A percentile compares a stretch with the other conserved stretches of the same genome.
phyloP scores from a whole-genome alignment of 257 asterid species.

The Parsonsia alboflavescens region DNA sequence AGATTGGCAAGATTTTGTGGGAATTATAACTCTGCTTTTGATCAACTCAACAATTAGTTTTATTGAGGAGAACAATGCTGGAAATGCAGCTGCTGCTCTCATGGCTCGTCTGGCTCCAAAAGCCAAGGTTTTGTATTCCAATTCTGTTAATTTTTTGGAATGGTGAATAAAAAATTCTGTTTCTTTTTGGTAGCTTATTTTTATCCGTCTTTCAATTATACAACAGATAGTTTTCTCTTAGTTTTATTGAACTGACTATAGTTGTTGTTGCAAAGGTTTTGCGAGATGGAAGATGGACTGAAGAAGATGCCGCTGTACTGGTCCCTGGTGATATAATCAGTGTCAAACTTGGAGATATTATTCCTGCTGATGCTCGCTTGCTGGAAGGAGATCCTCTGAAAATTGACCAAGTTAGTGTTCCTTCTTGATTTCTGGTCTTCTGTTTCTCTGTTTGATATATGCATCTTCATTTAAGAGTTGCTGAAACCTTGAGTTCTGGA shows the following conservation, averaged over 20 bases:
- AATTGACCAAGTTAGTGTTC: conserved; percentile 71
- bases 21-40: conserved; percentile 78
- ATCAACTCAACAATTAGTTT: conserved; percentile 95
- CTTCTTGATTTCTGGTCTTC: conserved; percentile 13
- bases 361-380: conserved; percentile 94
- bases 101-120: conserved; percentile 98
- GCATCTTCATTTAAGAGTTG: conserved; percentile 4
- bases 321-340: conserved; percentile 93
- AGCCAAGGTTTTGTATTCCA: conserved; percentile 52
- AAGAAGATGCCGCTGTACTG: conserved; percentile 74
- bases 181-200: not conserved
- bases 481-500: conserved; percentile 8
- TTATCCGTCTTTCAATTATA: not conserved
- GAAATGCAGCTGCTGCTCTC: conserved; percentile 99
- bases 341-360: conserved; percentile 84
- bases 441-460: not conserved
- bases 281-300: conserved; percentile 93
- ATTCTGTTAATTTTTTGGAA: not conserved
- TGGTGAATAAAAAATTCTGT: not conserved
- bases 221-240: conserved; percentile 1
- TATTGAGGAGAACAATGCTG: conserved; percentile 96
- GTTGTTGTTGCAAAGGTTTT: conserved; percentile 52
- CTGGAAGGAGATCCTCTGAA: conserved; percentile 93
- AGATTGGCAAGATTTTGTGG: conserved; percentile 99
- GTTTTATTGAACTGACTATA: conserved; percentile 17